Percentiles rank a stretch among this genome's conserved stretches.
Conservation (phyloP, 192 early-diverging fungal genomes). For the Mortierella claussenii region DNA sequence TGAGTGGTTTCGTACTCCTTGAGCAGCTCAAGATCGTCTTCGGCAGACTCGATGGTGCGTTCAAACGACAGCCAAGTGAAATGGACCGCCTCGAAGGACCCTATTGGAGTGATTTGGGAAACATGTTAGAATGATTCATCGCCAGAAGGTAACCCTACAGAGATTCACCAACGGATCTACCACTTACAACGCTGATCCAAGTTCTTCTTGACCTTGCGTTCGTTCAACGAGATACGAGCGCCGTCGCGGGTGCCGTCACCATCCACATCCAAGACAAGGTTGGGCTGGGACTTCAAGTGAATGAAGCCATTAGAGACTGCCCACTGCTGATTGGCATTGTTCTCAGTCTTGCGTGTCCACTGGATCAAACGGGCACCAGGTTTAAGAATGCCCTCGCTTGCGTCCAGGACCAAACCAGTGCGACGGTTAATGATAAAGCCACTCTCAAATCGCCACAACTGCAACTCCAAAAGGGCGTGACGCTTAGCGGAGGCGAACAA, state of each 20-base stretch:
- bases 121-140: too few species aligned
- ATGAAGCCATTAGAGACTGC: slow-evolving; percentile 35
- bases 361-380: slow-evolving; percentile 29
- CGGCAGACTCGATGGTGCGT: slow-evolving; percentile 5
- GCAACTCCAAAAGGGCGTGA: slow-evolving; percentile 45
- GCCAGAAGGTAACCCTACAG: too few species aligned
- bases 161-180: too few species aligned
- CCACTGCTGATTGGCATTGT: slow-evolving; percentile 44
- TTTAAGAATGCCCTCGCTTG: slow-evolving; percentile 7
- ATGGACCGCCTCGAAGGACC: slow-evolving; percentile 43
- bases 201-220: slow-evolving; percentile 54
- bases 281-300: slow-evolving; percentile 29
- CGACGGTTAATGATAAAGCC: slow-evolving; percentile 53
- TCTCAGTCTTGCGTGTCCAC: slow-evolving; percentile 36
- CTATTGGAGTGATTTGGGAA: too few species aligned
- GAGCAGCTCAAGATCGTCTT: slow-evolving; percentile 29
- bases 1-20: slow-evolving; percentile 39
- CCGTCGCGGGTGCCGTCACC: slow-evolving; percentile 50
- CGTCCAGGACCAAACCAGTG: slow-evolving; percentile 44
- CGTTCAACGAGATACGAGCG: slow-evolving; percentile 35
- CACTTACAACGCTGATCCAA: slow-evolving; percentile 42
- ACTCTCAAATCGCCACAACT: slow-evolving; percentile 46
- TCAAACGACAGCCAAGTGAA: slow-evolving; percentile 36
- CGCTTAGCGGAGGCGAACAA: slow-evolving; percentile 23
- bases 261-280: slow-evolving; percentile 45